Evolutionary conservation across 495 filamentous ascomycete genomes (phyloP).

Genomic region (Penicillium lividum): DNA sequence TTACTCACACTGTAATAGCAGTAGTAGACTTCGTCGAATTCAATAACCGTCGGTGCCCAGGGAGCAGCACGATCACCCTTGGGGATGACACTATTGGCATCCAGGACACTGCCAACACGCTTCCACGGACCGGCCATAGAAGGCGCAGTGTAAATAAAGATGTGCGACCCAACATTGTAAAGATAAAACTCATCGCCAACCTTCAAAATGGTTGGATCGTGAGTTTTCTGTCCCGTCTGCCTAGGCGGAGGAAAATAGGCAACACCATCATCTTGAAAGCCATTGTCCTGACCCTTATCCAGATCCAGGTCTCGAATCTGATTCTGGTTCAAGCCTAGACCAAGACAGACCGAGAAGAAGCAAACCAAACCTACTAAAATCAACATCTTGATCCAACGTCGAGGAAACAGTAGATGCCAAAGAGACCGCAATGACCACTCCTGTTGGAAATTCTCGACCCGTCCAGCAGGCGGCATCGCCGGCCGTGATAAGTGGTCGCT

Average conservation of each 20-base stretch:
- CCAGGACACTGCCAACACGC: constrained; percentile 36
- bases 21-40: constrained; percentile 60
- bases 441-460: constrained; percentile 20
- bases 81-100: constrained; percentile 40
- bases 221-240: constrained; percentile 36
- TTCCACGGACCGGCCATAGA: constrained; percentile 44
- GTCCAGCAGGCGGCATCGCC: constrained; percentile 20
- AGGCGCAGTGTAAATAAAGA: constrained; percentile 37
- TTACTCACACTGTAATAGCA: constrained; percentile 72
- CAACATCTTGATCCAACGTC: constrained; percentile 32
- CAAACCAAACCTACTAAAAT: constrained; percentile 23
- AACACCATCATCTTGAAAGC: constrained; percentile 13
- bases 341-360: constrained; percentile 23
- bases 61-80: constrained; percentile 41
- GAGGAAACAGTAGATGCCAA: constrained; percentile 23
- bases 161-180: constrained; percentile 39
- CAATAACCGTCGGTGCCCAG: constrained; percentile 64
- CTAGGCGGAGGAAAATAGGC: constrained; percentile 30
- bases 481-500: constrained; percentile 29
- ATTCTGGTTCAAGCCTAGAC: constrained; percentile 15
- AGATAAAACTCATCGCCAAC: constrained; percentile 38
- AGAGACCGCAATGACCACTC: constrained; percentile 22
- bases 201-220: constrained; percentile 44
- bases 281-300: constrained; percentile 3
- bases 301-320: constrained; percentile 5